Evolutionary conservation across 176 grass and related monocot genomes (phyloP).

Genomic region (Oryza officinalis): DNA sequence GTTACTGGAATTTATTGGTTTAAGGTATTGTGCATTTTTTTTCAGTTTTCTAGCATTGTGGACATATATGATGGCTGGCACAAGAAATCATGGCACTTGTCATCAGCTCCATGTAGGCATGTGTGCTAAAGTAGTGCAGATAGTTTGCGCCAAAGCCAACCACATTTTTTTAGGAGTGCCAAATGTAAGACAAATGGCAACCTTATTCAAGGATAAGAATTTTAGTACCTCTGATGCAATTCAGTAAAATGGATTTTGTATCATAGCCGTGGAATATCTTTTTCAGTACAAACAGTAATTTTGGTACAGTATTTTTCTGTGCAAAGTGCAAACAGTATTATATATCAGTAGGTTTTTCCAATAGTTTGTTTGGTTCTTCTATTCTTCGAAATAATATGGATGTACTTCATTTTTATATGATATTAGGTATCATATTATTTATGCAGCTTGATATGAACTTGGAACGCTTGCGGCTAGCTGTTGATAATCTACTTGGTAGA

Average conservation of each 20-base stretch:
- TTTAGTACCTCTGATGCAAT: background rate
- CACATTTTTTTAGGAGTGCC: background rate
- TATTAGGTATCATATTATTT: conserved; percentile 35
- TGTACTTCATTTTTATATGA: conserved; percentile 21
- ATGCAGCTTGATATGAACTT: conserved; percentile 82
- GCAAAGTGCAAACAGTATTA: too few relatives aligned
- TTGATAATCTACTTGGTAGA: conserved; percentile 71
- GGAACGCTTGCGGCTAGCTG: conserved; percentile 66
- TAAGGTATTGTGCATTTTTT: background rate
- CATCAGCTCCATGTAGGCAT: background rate
- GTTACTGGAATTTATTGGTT: background rate
- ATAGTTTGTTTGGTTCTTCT: conserved; percentile 15
- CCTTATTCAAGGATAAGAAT: background rate
- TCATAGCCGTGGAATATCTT: background rate
- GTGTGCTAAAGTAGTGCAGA: background rate
- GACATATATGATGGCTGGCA: background rate
- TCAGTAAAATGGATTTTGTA: conserved; percentile 8
- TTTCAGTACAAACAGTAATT: background rate
- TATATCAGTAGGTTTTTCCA: background rate
- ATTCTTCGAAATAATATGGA: background rate
- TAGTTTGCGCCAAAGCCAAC: background rate
- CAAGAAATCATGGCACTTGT: background rate
- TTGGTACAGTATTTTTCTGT: background rate
- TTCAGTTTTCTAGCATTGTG: background rate
- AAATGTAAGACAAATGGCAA: background rate